phyloP scores from a whole-genome alignment of 1,284 basidiomycete species.

The Athelia psychrophila region DNA sequence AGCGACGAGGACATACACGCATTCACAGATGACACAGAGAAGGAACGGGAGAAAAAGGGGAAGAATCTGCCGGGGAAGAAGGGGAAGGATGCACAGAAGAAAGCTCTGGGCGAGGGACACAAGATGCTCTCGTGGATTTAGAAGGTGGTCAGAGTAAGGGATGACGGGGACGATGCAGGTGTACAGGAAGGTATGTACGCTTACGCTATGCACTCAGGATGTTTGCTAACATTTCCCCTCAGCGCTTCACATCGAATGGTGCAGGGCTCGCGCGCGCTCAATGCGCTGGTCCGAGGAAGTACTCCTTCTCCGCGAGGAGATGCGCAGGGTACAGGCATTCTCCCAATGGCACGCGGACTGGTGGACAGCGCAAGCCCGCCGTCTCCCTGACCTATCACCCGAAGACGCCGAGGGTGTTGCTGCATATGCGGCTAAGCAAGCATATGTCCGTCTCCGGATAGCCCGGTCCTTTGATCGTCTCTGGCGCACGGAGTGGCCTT shows the following conservation, averaged over 20 bases:
- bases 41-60: background rate
- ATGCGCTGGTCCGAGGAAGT: conserved; percentile 31
- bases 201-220: too few species aligned
- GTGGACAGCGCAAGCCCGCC: background rate
- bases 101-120: background rate
- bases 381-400: background rate
- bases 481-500: background rate
- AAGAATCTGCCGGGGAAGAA: too few species aligned
- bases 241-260: conserved; percentile 30
- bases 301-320: conserved; percentile 29
- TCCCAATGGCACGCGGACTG: background rate
- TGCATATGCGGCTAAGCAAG: background rate
- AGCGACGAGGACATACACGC: background rate
- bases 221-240: background rate
- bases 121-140: background rate
- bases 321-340: conserved; percentile 15
- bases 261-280: conserved; percentile 24
- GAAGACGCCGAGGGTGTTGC: background rate
- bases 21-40: background rate
- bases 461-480: background rate
- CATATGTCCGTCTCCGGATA: background rate
- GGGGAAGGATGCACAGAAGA: too few species aligned
- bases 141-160: background rate
- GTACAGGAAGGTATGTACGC: background rate
- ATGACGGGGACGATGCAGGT: background rate